phyloP scores from a whole-genome alignment of 2,329 filamentous ascomycete species.

The Pleurostoma richardsiae region DNA sequence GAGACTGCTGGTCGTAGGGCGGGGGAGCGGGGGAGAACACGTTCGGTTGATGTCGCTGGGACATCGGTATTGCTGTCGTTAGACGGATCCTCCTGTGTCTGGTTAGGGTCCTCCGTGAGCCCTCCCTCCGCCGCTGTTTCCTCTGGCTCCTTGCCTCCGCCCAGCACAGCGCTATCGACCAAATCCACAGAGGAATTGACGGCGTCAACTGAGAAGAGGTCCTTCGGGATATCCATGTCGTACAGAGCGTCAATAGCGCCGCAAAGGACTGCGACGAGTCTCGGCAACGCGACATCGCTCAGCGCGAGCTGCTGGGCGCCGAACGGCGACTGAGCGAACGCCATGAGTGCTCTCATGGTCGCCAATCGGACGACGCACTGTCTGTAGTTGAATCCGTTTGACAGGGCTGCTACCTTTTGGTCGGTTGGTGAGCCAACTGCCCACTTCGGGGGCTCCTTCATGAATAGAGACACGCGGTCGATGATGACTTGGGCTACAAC shows the following conservation, averaged over 20 bases:
- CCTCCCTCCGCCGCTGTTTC: background rate
- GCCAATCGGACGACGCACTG: conserved; percentile 37
- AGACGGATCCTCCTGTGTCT: conserved; percentile 1
- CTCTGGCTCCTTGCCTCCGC: background rate
- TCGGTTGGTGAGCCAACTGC: conserved; percentile 20
- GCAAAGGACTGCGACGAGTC: conserved; percentile 62
- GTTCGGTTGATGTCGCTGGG: conserved; percentile 4
- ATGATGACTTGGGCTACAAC: conserved; percentile 45
- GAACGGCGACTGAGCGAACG: conserved; percentile 58
- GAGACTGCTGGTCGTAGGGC: conserved; percentile 5
- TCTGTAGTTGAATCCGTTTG: conserved; percentile 23
- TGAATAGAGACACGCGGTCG: conserved; percentile 56
- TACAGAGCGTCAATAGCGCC: conserved; percentile 71
- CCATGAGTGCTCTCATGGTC: conserved; percentile 48
- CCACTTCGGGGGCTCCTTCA: conserved; percentile 51
- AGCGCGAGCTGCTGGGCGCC: conserved; percentile 61
- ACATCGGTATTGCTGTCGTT: conserved; percentile 2
- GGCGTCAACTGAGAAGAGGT: background rate
- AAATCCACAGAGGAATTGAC: background rate
- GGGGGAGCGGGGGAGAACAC: background rate
- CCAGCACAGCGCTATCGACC: background rate
- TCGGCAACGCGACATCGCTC: conserved; percentile 66
- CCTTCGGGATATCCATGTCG: conserved; percentile 42
- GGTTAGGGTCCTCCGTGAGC: background rate
- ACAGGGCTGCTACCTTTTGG: conserved; percentile 7